A percentile compares a stretch with the other conserved stretches of the same genome.
These are phyloP conservation scores for Lepidium africanum DNA, from an alignment of 345 rosid genomes.

Conservation along the genomic window DNA sequence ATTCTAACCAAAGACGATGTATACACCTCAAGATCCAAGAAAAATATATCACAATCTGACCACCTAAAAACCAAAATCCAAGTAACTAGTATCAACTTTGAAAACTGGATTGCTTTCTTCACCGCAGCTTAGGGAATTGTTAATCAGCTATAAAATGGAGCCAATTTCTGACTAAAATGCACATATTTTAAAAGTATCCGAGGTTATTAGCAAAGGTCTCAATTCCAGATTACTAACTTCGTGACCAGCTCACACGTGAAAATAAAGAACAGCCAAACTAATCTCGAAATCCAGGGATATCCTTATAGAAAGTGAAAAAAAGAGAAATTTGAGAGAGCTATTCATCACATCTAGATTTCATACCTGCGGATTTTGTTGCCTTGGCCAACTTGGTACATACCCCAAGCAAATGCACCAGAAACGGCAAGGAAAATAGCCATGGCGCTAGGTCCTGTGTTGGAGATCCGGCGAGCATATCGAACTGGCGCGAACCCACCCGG, in stretches of 20 bases:
- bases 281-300: background rate
- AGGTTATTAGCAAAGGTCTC: background rate
- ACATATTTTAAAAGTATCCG: background rate
- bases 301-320: background rate
- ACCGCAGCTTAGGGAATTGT: background rate
- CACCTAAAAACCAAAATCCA: background rate
- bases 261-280: background rate
- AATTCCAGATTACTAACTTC: background rate
- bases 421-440: constrained; percentile 77
- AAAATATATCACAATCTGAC: background rate
- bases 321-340: background rate
- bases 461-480: constrained; percentile 91
- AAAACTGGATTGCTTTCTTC: background rate
- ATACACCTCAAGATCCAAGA: background rate
- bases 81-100: background rate
- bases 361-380: constrained; percentile 98
- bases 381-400: constrained; percentile 94
- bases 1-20: background rate
- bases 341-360: background rate
- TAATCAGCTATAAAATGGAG: background rate
- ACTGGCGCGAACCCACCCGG: constrained; percentile 96
- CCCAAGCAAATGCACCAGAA: constrained; percentile 84
- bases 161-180: background rate
- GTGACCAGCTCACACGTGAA: background rate
- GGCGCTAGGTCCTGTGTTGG: constrained; percentile 91